Evolutionary conservation across 352 stramenopile genomes (phyloP), one percentile per base, ranked within the genome.

Genomic region (Globisporangium uncinulatum): DNA sequence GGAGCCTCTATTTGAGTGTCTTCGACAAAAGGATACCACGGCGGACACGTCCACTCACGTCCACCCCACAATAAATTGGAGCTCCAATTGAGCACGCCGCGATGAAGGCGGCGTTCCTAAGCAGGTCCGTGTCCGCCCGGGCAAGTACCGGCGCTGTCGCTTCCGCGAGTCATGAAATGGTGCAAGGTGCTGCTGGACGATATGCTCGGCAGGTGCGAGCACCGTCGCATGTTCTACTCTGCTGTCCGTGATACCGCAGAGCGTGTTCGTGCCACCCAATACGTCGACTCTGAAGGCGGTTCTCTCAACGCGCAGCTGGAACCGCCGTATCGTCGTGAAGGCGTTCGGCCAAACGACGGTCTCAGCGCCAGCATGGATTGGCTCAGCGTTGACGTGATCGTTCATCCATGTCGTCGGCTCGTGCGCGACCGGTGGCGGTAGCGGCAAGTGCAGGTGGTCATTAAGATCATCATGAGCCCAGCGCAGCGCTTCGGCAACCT

Each of bases 341-440:
- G 96, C 97, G 0, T 99, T 99, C 70, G 97, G 97, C 50, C 84
- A 95, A n/a, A n/a, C n/a, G n/a, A n/a, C n/a, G n/a, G n/a, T n/a
- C n/a, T n/a, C n/a, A n/a, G n/a, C n/a, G n/a, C n/a, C n/a, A n/a
- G n/a, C n/a, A n/a, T n/a, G n/a, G n/a, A n/a, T n/a, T n/a, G n/a
- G n/a, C n/a, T n/a, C n/a, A n/a, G n/a, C n/a, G n/a, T n/a, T n/a
- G n/a, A n/a, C n/a, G n/a, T n/a, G n/a, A n/a, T n/a, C n/a, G n/a
- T n/a, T n/a, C n/a, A n/a, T n/a, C n/a, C n/a, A n/a, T n/a, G n/a
- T n/a, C n/a, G n/a, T n/a, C n/a, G n/a, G n/a, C n/a, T n/a, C n/a
- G n/a, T n/a, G n/a, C n/a, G n/a, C n/a, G n/a, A n/a, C n/a, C n/a
- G n/a, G n/a, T n/a, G n/a, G n/a, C n/a, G n/a, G n/a, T n/a, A n/a